phyloP scores from a whole-genome alignment of 2,329 filamentous ascomycete genomes.

The Verticillium dahliae region DNA sequence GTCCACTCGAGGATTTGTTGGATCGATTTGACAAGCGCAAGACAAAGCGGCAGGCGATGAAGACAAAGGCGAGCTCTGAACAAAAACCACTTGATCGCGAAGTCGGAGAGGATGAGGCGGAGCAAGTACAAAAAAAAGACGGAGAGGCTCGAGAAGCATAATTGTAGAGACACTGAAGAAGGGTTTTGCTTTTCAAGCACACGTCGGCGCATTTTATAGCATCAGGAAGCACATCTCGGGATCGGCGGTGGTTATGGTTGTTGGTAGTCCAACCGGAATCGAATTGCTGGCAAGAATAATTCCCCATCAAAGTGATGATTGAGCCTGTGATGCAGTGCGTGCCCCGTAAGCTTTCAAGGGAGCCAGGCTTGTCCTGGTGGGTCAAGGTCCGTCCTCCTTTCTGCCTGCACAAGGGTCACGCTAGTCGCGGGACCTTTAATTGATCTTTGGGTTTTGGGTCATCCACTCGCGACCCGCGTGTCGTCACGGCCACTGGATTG shows the following conservation, averaged over 20 bases:
- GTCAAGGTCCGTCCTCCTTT: not conserved
- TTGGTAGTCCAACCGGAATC: too few relatives aligned
- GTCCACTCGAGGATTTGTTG: constrained; percentile 34
- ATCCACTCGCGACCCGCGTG: not conserved
- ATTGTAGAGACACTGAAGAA: too few relatives aligned
- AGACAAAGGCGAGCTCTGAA: not conserved
- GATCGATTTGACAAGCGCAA: constrained; percentile 14
- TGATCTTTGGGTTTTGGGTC: not conserved
- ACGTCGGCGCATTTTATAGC: too few relatives aligned
- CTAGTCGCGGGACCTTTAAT: constrained; percentile 1
- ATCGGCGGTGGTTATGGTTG: too few relatives aligned
- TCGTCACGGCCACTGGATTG: not conserved
- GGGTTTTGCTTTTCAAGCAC: too few relatives aligned
- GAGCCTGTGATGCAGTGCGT: too few relatives aligned
- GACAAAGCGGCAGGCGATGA: constrained; percentile 16
- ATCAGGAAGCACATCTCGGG: too few relatives aligned
- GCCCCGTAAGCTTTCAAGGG: not conserved
- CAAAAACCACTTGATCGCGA: too few relatives aligned
- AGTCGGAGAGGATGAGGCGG: not conserved
- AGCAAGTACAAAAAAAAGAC: not conserved
- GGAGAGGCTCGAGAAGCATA: not conserved
- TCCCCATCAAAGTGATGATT: too few relatives aligned
- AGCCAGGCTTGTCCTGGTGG: not conserved
- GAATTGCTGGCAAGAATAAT: too few relatives aligned
- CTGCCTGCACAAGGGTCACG: not conserved